phyloP scores from a whole-genome alignment of 1,284 basidiomycete species.

The Pseudozyma sp. region DNA sequence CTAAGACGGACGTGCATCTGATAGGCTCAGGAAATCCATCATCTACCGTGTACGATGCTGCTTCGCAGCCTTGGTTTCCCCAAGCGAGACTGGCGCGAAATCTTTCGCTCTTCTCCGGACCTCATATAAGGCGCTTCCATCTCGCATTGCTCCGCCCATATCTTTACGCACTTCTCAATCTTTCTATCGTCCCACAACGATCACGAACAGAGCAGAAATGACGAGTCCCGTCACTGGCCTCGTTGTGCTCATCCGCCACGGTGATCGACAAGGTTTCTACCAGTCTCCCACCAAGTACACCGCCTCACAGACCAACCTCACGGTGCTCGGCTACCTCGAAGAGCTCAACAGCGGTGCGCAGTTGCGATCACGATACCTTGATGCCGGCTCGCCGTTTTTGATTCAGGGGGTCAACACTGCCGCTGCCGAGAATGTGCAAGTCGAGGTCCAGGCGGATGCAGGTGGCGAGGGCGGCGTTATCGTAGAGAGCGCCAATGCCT shows the following conservation, averaged over 20 bases:
- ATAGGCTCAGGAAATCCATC: too few species aligned
- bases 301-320: constrained; percentile 79
- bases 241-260: constrained; percentile 84
- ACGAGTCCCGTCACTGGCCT: constrained; percentile 75
- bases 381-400: constrained; percentile 71
- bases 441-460: constrained; percentile 69
- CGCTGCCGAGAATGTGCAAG: constrained; percentile 42
- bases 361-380: constrained; percentile 79
- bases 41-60: too few species aligned
- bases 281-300: constrained; percentile 72
- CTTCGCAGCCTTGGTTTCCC: too few species aligned
- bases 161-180: too few species aligned
- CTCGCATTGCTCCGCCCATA: too few species aligned
- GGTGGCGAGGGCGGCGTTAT: constrained; percentile 85
- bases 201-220: constrained; percentile 7
- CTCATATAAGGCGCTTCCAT: too few species aligned
- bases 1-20: too few species aligned
- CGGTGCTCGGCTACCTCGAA: constrained; percentile 80
- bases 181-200: not conserved
- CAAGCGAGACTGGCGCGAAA: too few species aligned
- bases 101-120: not conserved
- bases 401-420: constrained; percentile 74
- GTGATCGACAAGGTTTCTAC: constrained; percentile 75
- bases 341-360: constrained; percentile 78
- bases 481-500: constrained; percentile 76